These are phyloP conservation scores for Acacia concinna DNA, from an alignment of 331 rosid species.

Conservation along the genomic window DNA sequence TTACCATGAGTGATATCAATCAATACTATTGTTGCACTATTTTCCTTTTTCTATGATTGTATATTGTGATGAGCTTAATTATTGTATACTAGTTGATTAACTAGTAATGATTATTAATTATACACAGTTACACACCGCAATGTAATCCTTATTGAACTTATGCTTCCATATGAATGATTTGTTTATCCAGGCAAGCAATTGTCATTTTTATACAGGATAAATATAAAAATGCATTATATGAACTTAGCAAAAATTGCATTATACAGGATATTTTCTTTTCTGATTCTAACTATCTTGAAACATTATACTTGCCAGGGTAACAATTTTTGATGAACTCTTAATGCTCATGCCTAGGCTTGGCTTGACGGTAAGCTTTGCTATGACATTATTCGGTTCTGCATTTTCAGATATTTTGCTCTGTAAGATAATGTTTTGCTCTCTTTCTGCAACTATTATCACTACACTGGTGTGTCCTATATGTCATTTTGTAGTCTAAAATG, in stretches of 20 bases:
- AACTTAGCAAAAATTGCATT: not conserved
- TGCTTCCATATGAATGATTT: constrained; percentile 20
- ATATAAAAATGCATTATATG: not conserved
- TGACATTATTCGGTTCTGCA: constrained; percentile 26
- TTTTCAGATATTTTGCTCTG: constrained; percentile 18
- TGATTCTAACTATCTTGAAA: constrained; percentile 17
- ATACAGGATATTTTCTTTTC: constrained; percentile 13
- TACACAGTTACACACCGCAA: not conserved
- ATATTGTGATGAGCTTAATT: no score
- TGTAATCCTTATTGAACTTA: constrained; percentile 17
- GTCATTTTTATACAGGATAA: constrained; percentile 21
- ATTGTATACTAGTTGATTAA: no score
- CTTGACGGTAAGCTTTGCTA: constrained; percentile 57
- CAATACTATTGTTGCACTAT: no score
- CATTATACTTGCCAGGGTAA: constrained; percentile 52
- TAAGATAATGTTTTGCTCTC: not conserved
- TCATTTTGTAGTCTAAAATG: not conserved
- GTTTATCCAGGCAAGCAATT: constrained; percentile 21
- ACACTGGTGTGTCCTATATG: not conserved
- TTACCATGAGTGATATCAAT: no score
- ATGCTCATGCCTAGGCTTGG: constrained; percentile 61
- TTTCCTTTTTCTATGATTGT: no score
- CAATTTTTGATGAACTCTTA: constrained; percentile 68
- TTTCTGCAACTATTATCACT: constrained; percentile 6
- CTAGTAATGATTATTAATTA: no score